phyloP scores from a whole-genome alignment of 2,329 filamentous ascomycete genomes.

The Dactylella cylindrospora region DNA sequence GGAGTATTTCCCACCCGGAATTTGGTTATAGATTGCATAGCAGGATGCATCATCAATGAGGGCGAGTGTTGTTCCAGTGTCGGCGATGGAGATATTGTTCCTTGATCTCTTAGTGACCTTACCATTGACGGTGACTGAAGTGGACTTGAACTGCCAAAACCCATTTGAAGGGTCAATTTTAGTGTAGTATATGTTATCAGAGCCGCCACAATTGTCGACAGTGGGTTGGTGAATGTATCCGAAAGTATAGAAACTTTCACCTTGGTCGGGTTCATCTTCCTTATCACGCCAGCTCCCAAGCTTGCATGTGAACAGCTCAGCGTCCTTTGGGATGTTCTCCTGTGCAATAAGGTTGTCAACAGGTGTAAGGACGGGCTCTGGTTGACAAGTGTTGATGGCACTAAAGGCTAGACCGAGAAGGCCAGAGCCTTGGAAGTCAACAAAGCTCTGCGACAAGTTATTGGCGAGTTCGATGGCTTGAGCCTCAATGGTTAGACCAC shows the following conservation, averaged over 20 bases:
- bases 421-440: constrained; percentile 62
- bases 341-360: constrained; percentile 69
- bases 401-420: constrained; percentile 68
- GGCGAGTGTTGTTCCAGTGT: constrained; percentile 70
- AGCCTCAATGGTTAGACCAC: constrained; percentile 62
- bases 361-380: constrained; percentile 61
- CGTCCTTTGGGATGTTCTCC: constrained; percentile 57
- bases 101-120: constrained; percentile 56
- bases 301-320: constrained; percentile 66
- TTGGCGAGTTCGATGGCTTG: constrained; percentile 68
- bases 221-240: constrained; percentile 69
- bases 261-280: constrained; percentile 50
- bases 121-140: constrained; percentile 62
- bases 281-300: constrained; percentile 62
- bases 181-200: constrained; percentile 61
- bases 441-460: constrained; percentile 62
- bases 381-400: constrained; percentile 64
- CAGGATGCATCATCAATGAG: constrained; percentile 65
- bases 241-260: constrained; percentile 68
- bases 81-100: constrained; percentile 66
- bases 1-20: constrained; percentile 64
- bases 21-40: constrained; percentile 64
- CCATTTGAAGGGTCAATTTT: constrained; percentile 65
- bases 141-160: constrained; percentile 68
- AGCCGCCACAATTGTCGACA: constrained; percentile 56